Percentiles rank a stretch among this genome's conserved stretches.
These are phyloP conservation scores for Cyberlindnera subsufficiens DNA, from an alignment of 805 yeast species.

Conservation along the genomic window DNA sequence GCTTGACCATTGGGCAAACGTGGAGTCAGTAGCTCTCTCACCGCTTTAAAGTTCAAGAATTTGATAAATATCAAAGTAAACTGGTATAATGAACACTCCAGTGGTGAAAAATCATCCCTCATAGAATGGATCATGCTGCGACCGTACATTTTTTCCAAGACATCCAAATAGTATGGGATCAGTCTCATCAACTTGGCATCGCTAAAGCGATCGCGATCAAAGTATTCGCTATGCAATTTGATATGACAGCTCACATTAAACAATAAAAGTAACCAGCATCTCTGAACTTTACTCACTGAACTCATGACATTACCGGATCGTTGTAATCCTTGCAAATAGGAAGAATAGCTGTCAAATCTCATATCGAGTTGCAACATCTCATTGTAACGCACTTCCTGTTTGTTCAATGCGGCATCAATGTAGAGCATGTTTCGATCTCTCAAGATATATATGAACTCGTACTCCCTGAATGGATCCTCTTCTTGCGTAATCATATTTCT, in stretches of 20 bases:
- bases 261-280: conserved; percentile 4
- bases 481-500: conserved; percentile 2
- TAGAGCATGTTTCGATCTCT: conserved; percentile 13
- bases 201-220: conserved; percentile 10
- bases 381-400: conserved; percentile 1
- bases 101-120: conserved; percentile 9
- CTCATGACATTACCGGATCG: not conserved
- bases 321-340: conserved; percentile 2
- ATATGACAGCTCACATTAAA: conserved; percentile 12
- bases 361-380: conserved; percentile 9
- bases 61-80: conserved; percentile 17
- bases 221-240: conserved; percentile 12
- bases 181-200: conserved; percentile 12
- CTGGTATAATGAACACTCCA: conserved; percentile 20
- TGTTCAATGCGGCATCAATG: conserved; percentile 9
- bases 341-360: conserved; percentile 10
- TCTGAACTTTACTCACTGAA: conserved; percentile 1
- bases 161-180: conserved; percentile 1
- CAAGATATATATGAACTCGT: conserved; percentile 12
- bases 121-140: conserved; percentile 2
- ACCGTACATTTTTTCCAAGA: conserved; percentile 1
- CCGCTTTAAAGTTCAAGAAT: conserved; percentile 16
- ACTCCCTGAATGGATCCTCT: conserved; percentile 14
- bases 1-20: not conserved
- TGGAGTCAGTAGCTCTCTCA: conserved; percentile 5